A percentile compares a stretch with the other conserved stretches of the same genome.
Conservation (phyloP, 805 yeast species). For the Saturnispora halmiae region DNA sequence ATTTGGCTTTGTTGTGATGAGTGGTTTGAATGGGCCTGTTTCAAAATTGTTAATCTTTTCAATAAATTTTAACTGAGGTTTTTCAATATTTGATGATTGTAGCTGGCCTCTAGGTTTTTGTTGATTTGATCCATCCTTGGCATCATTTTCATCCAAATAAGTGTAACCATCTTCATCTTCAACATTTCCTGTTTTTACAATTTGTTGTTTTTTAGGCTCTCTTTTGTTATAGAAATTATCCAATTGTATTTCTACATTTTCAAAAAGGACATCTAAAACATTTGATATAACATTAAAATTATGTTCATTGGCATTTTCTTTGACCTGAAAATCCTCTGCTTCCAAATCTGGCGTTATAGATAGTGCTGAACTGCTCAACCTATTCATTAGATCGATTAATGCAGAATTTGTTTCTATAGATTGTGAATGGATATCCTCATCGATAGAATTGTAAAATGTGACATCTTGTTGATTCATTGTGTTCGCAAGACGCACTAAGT, state of each 20-base stretch:
- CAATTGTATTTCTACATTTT: constrained; percentile 61
- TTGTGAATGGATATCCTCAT: constrained; percentile 35
- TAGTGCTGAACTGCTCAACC: constrained; percentile 27
- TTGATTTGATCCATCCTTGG: not conserved
- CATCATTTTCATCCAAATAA: constrained; percentile 48
- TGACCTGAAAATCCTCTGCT: constrained; percentile 22
- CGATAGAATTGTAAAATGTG: constrained; percentile 62
- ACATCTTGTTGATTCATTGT: constrained; percentile 73
- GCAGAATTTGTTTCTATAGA: constrained; percentile 30
- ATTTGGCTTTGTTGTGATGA: constrained; percentile 63
- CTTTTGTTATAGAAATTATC: constrained; percentile 34
- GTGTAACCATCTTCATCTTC: constrained; percentile 28
- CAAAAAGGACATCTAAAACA: constrained; percentile 61
- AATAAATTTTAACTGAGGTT: constrained; percentile 63
- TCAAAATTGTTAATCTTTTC: constrained; percentile 56
- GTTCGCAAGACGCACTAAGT: constrained; percentile 55
- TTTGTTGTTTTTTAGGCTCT: constrained; percentile 8
- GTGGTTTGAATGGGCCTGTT: constrained; percentile 67
- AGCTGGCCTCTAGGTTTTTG: constrained; percentile 2
- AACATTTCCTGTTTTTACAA: not conserved
- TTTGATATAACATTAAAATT: constrained; percentile 58
- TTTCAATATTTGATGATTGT: constrained; percentile 23
- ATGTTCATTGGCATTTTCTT: constrained; percentile 29
- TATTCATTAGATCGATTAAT: constrained; percentile 30
- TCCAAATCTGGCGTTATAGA: constrained; percentile 21